Percentiles rank a stretch among this genome's conserved stretches.
phyloP scores from a whole-genome alignment of 768 basidiomycete genomes.

The Russula ochroleuca region DNA sequence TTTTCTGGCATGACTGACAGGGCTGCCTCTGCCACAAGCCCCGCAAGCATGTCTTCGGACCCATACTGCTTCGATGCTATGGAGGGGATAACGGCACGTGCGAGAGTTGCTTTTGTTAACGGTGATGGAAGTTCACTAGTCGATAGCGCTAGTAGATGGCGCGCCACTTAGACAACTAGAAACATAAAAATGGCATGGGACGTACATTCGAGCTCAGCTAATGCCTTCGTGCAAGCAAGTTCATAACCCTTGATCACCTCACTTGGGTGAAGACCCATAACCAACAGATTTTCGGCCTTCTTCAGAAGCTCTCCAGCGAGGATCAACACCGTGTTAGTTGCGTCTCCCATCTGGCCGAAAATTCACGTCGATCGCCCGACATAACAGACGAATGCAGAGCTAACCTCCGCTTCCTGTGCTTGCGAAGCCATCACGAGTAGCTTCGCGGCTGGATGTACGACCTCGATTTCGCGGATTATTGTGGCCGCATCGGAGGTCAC shows the following conservation, averaged over 20 bases:
- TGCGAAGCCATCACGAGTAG: slow-evolving; percentile 99
- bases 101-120: slow-evolving; percentile 62
- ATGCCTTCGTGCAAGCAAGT: slow-evolving; percentile 76
- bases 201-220: slow-evolving; percentile 88
- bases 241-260: slow-evolving; percentile 96
- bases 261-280: slow-evolving; percentile 96
- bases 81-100: slow-evolving; percentile 77
- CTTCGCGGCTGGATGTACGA: slow-evolving; percentile 97
- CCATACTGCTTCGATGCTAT: slow-evolving; percentile 99
- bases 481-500: slow-evolving; percentile 99
- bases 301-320: slow-evolving; percentile 93
- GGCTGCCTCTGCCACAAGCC: slow-evolving; percentile 89
- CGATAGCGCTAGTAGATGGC: slow-evolving; percentile 53
- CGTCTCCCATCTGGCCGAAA: slow-evolving; percentile 79
- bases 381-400: slow-evolving; percentile 28
- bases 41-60: slow-evolving; percentile 74
- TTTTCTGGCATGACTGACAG: slow-evolving; percentile 87
- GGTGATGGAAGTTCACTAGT: slow-evolving; percentile 66
- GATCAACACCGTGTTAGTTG: slow-evolving; percentile 93
- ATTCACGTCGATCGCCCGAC: slow-evolving; percentile 1
- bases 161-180: slow-evolving; percentile 4
- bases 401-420: slow-evolving; percentile 90
- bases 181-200: slow-evolving; percentile 27
- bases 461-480: slow-evolving; percentile 96
- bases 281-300: slow-evolving; percentile 83